These are phyloP conservation scores for Balakata baccata DNA, from an alignment of 345 rosid species.

Conservation along the genomic window DNA sequence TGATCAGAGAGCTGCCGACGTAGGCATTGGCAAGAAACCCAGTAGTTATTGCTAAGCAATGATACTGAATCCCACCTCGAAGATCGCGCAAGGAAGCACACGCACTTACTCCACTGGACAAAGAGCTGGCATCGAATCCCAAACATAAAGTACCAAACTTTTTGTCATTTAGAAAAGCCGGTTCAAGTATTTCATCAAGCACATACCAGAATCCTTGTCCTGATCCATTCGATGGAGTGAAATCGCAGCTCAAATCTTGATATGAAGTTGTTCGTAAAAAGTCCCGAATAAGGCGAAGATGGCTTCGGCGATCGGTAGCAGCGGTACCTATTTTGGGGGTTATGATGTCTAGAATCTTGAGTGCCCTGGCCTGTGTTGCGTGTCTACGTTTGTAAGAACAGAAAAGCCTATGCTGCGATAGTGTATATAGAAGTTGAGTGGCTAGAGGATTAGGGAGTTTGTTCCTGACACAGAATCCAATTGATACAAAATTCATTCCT, in stretches of 20 bases:
- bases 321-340: conserved; percentile 26
- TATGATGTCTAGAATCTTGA: conserved; percentile 48
- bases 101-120: conserved; percentile 58
- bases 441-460: not conserved
- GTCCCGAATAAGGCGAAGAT: conserved; percentile 58
- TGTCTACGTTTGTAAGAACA: conserved; percentile 27
- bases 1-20: conserved; percentile 67
- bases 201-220: conserved; percentile 21
- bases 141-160: conserved; percentile 13
- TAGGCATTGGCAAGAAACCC: conserved; percentile 59
- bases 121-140: conserved; percentile 37
- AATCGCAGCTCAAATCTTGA: conserved; percentile 10
- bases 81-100: conserved; percentile 51
- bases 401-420: conserved; percentile 26
- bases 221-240: conserved; percentile 13
- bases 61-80: conserved; percentile 53
- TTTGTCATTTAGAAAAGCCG: conserved; percentile 18
- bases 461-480: not conserved
- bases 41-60: conserved; percentile 48
- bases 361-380: conserved; percentile 33
- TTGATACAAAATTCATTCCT: conserved; percentile 15
- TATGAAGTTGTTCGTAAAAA: conserved; percentile 38
- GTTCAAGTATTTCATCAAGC: conserved; percentile 33
- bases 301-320: conserved; percentile 23
- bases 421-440: not conserved